Base-by-base conservation (phyloP, 176 grass and related monocot genomes). In the Bolboschoenus planiculmis region DNA sequence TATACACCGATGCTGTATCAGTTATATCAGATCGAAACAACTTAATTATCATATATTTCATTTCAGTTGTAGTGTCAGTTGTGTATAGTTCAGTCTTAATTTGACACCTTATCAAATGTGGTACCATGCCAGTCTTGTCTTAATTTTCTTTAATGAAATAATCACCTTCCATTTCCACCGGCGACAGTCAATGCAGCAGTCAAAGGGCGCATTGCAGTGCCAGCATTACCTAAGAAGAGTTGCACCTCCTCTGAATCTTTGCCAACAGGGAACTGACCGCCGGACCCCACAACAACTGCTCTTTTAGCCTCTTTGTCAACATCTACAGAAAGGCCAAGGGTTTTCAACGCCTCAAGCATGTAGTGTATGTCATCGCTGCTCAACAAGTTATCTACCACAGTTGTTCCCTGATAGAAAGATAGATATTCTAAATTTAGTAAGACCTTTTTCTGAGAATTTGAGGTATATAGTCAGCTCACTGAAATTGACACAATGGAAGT, bases 351-450 rank as follows among this genome's bases (percentile, higher is more conserved):
- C 86, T 84, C 97, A 4, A 99, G 97, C 97, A 99, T 99, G 83
- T 99, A 99, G 84, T 91, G 89, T 35, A 99, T 88, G 58, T 99
- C 97, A 62, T 99, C 97, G n/a, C 97, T 99, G 78, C 88, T 86
- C 78, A 99, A 85, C 84, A 99, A 85, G 84, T 99, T 99, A 80
- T 99, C 97, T 9, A 99, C 91, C 13, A 93, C 86, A 23, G 97
- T 99, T 8, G 93, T 99, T 75, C 93, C 96, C 97, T 99, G 35
- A 84, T 11, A 37, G 79, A 85, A 77, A 61, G 10, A 87, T 36
- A 37, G 4, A 10, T 4, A 4, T 35, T 31, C 24, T 47, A 82
- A 42, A 7, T 71, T 35, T 5, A 61, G 7, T 5, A 26, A 24
- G 7, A 1, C 27, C 3, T 6, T 70, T n/a, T 37, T 35, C 14